These are phyloP conservation scores for Trichoderma virens DNA, from an alignment of 495 filamentous ascomycete species.

Conservation along the genomic window DNA sequence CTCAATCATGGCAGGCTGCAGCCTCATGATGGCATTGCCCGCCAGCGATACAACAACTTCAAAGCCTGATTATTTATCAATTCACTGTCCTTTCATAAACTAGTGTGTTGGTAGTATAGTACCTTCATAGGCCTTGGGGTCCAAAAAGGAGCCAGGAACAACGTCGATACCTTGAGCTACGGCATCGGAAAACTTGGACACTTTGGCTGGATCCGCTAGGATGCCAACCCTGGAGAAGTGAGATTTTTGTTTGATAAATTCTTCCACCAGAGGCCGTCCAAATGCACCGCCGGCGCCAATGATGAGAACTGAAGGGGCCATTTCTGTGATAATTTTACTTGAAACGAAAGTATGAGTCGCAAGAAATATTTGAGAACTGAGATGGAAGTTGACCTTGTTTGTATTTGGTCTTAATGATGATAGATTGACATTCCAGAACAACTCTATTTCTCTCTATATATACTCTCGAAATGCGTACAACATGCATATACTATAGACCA, in stretches of 20 bases:
- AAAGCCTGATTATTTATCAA: background rate
- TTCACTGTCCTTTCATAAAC: background rate
- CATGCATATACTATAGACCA: too few relatives aligned
- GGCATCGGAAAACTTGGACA: background rate
- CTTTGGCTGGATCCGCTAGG: background rate
- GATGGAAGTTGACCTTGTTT: too few relatives aligned
- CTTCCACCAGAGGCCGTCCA: background rate
- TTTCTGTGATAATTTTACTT: background rate
- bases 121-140: background rate
- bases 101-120: too few relatives aligned
- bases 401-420: too few relatives aligned
- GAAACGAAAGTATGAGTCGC: too few relatives aligned
- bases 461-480: too few relatives aligned
- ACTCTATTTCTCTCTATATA: too few relatives aligned
- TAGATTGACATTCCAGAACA: too few relatives aligned
- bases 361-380: too few relatives aligned
- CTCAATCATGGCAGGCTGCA: background rate
- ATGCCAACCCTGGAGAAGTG: background rate
- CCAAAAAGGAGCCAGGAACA: background rate
- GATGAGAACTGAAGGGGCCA: background rate
- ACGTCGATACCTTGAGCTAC: background rate
- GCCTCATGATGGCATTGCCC: background rate
- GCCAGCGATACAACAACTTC: background rate
- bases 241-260: background rate
- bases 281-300: conserved; percentile 1